These are phyloP conservation scores for Salvia sclarea DNA, from an alignment of 305 asterid genomes.

Conservation along the genomic window DNA sequence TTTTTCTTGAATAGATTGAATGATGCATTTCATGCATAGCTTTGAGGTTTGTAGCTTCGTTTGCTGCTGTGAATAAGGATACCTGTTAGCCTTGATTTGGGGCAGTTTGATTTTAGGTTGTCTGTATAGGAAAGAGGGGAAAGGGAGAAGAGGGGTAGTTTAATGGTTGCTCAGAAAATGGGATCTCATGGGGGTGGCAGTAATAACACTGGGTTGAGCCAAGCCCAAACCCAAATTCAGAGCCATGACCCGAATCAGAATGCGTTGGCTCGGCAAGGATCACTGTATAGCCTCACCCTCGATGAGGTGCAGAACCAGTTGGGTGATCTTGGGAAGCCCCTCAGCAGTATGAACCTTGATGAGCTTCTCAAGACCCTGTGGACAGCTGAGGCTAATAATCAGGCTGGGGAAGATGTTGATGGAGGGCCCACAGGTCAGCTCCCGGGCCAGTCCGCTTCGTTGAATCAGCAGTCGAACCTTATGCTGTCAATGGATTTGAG, in stretches of 20 bases:
- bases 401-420: slow-evolving; percentile 40
- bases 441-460: slow-evolving; percentile 35
- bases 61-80: slow-evolving; percentile 33
- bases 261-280: slow-evolving; percentile 67
- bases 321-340: slow-evolving; percentile 78
- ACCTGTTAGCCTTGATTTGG: slow-evolving; percentile 30
- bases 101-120: slow-evolving; percentile 27
- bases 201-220: slow-evolving; percentile 38
- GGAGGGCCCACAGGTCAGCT: slow-evolving; percentile 39
- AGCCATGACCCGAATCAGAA: slow-evolving; percentile 44
- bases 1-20: slow-evolving; percentile 32
- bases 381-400: slow-evolving; percentile 59
- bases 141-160: slow-evolving; percentile 19
- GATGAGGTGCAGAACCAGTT: slow-evolving; percentile 90
- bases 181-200: slow-evolving; percentile 74
- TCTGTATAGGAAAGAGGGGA: slow-evolving; percentile 18
- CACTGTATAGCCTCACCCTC: slow-evolving; percentile 80
- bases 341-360: slow-evolving; percentile 85
- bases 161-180: slow-evolving; percentile 52
- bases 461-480: slow-evolving; percentile 51
- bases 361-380: slow-evolving; percentile 83
- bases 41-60: slow-evolving; percentile 31
- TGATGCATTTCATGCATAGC: slow-evolving; percentile 39
- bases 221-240: slow-evolving; percentile 31
- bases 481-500: slow-evolving; percentile 66